phyloP scores from a whole-genome alignment of 208 protist genomes.

The Leishmania lainsoni region DNA sequence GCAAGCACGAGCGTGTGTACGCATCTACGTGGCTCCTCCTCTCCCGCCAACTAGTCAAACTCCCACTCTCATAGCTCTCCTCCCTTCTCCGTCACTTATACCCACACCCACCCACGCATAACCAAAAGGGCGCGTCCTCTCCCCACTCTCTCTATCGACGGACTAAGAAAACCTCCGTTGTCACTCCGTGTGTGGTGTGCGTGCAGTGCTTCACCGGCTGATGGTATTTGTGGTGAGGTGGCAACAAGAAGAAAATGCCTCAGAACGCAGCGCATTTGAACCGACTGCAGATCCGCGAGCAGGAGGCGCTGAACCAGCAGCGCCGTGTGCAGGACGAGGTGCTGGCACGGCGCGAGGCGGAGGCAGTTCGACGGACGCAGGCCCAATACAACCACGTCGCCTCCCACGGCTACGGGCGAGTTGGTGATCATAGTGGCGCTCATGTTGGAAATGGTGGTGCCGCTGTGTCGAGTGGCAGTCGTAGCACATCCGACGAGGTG shows the following conservation, averaged over 20 bases:
- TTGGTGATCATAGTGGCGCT: not conserved
- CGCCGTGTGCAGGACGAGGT: conserved; percentile 52
- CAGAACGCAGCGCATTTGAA: conserved; percentile 74
- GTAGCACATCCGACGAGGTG: conserved; percentile 40
- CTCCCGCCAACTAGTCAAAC: not conserved
- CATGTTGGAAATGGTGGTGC: not conserved
- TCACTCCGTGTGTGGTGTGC: not conserved
- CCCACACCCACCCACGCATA: conserved; percentile 3
- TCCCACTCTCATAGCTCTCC: not conserved
- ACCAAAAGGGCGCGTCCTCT: not conserved
- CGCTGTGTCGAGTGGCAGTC: not conserved
- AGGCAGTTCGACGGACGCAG: conserved; percentile 46
- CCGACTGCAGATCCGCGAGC: conserved; percentile 79
- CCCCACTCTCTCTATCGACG: not conserved
- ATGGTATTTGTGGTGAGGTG: too few species aligned
- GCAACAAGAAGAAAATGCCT: conserved; percentile 29
- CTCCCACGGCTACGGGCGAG: conserved; percentile 61
- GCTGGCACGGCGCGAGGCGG: conserved; percentile 32
- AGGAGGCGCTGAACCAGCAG: conserved; percentile 82
- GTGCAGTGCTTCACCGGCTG: not conserved
- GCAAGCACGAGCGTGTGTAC: not conserved
- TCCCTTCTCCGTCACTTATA: not conserved
- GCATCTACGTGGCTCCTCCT: not conserved
- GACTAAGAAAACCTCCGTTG: not conserved
- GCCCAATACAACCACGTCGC: conserved; percentile 66